Conservation (phyloP, 257 asterid species). For the Capsicum pubescens region DNA sequence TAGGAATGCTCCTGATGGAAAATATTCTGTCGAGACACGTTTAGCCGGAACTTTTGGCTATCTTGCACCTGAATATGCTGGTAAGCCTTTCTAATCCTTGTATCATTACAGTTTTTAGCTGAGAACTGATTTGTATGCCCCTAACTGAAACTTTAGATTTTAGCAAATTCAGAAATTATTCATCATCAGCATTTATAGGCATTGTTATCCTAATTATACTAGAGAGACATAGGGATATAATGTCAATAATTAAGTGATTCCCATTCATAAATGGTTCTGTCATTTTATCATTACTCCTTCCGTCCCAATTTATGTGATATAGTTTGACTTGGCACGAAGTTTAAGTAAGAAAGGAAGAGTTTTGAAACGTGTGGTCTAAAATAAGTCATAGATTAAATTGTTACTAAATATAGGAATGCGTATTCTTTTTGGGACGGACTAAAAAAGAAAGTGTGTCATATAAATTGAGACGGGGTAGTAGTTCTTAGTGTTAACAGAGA, state of each 20-base stretch:
- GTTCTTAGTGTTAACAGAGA: background rate
- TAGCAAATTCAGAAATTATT: background rate
- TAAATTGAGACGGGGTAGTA: background rate
- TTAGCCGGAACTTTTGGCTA: constrained; percentile 96
- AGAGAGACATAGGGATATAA: background rate
- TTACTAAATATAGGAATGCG: too few relatives aligned
- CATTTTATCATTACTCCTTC: background rate
- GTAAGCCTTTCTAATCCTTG: constrained; percentile 41
- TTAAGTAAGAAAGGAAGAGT: too few relatives aligned
- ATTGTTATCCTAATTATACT: background rate
- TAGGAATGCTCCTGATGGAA: constrained; percentile 89
- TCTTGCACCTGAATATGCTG: constrained; percentile 99
- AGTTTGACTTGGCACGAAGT: too few relatives aligned
- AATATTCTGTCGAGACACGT: constrained; percentile 89
- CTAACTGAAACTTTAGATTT: background rate
- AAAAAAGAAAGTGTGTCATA: too few relatives aligned
- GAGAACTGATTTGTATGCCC: background rate
- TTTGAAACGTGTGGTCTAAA: too few relatives aligned
- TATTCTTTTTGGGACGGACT: too few relatives aligned
- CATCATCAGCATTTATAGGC: background rate
- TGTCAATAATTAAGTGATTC: background rate
- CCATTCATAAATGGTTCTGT: background rate
- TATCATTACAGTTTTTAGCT: background rate
- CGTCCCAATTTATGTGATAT: too few relatives aligned
- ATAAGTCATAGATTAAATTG: too few relatives aligned